phyloP scores from a whole-genome alignment of 140 eudicot genomes.

The Senecio squalidus region DNA sequence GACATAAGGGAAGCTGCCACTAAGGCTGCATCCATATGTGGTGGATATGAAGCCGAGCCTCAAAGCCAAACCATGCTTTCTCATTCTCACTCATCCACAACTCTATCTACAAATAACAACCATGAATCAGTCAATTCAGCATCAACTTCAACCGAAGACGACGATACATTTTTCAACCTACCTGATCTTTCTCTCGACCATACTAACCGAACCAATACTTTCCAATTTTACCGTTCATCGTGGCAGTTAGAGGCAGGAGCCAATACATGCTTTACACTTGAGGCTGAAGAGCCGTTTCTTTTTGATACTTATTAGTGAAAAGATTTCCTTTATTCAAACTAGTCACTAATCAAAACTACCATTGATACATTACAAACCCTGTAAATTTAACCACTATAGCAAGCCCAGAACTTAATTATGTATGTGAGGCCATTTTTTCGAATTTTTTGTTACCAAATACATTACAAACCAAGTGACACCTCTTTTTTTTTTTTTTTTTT shows the following conservation, averaged over 20 bases:
- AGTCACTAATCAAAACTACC: conserved; percentile 5
- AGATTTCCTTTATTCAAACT: background rate
- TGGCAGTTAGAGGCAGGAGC: conserved; percentile 58
- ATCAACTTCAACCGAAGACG: conserved; percentile 20
- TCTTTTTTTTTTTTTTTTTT: too few species aligned
- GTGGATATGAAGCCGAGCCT: conserved; percentile 13
- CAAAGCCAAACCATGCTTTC: conserved; percentile 28
- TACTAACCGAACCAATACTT: conserved; percentile 18
- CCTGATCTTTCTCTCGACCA: conserved; percentile 38
- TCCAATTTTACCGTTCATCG: conserved; percentile 32
- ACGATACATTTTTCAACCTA: conserved; percentile 40
- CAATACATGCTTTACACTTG: conserved; percentile 42
- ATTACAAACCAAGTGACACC: too few species aligned
- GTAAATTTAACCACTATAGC: conserved; percentile 12
- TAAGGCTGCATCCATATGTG: conserved; percentile 21
- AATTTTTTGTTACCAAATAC: too few species aligned
- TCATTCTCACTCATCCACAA: conserved; percentile 40
- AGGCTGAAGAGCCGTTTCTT: conserved; percentile 45
- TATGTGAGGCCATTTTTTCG: conserved; percentile 4
- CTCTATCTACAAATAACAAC: conserved; percentile 20
- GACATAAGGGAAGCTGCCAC: conserved; percentile 40
- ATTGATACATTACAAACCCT: conserved; percentile 9
- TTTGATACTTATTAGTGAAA: conserved; percentile 37
- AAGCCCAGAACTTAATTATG: conserved; percentile 13
- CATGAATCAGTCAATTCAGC: conserved; percentile 25